A percentile compares a stretch with the other conserved stretches of the same genome.
Conservation (phyloP, 73 alveolate genomes). For the Chromera velia region DNA sequence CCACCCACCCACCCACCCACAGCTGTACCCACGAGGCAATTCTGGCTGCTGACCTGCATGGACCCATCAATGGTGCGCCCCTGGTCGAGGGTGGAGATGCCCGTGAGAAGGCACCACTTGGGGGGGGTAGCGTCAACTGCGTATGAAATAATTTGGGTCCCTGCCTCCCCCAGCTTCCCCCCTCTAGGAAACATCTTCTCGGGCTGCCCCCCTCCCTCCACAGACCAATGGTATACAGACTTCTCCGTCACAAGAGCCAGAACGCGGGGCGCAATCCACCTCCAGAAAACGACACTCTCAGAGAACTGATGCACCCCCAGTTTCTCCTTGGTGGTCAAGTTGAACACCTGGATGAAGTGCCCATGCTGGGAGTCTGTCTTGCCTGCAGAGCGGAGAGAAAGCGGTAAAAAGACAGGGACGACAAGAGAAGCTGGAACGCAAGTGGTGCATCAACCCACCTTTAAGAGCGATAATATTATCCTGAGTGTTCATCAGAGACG, state of each 20-base stretch:
- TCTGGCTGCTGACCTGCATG: conserved; percentile 54
- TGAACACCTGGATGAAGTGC: conserved; percentile 56
- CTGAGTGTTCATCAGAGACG: conserved; percentile 82
- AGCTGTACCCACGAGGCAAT: too few relatives aligned
- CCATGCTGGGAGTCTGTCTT: conserved; percentile 34
- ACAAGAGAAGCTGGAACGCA: conserved; percentile 17
- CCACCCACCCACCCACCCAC: too few relatives aligned
- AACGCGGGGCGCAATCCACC: conserved; percentile 54
- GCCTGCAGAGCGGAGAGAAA: neutral
- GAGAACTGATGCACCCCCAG: conserved; percentile 63
- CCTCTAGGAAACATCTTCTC: conserved; percentile 37
- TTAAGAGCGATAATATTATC: conserved; percentile 84
- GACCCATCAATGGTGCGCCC: conserved; percentile 58
- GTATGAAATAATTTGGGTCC: conserved; percentile 56
- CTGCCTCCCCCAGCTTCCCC: conserved; percentile 39
- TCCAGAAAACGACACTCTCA: conserved; percentile 66
- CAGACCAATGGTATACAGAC: conserved; percentile 47
- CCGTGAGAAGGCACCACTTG: conserved; percentile 67
- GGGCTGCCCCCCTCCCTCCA: neutral
- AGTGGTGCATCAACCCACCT: conserved; percentile 54
- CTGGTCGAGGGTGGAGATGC: conserved; percentile 59
- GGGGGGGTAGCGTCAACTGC: conserved; percentile 49
- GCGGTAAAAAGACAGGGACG: neutral
- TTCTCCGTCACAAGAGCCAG: conserved; percentile 59
- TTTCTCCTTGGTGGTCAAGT: conserved; percentile 63